A percentile compares a stretch with the other conserved stretches of the same genome.
Conservation (phyloP, 2,329 filamentous ascomycete species). For the Aspergillus sp. region DNA sequence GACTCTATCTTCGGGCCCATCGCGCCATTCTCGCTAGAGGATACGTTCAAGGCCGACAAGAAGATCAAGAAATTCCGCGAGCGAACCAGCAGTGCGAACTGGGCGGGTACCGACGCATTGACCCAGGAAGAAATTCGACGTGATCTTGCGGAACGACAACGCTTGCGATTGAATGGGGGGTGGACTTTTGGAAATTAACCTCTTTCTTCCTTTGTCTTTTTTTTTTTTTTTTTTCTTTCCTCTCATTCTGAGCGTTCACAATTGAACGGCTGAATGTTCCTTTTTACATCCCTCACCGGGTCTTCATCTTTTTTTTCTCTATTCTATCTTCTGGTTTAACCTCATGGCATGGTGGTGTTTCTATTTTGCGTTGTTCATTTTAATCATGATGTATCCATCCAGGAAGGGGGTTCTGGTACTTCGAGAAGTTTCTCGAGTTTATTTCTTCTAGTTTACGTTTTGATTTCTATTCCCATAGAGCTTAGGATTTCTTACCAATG, state of each 20-base stretch:
- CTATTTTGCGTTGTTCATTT: not conserved
- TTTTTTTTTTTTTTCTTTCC: conserved; percentile 22
- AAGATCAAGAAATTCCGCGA: conserved; percentile 87
- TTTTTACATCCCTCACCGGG: not conserved
- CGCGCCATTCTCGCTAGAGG: conserved; percentile 87
- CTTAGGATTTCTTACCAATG: not conserved
- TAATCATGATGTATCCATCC: not conserved
- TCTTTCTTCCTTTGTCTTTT: not conserved
- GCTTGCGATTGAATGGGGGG: conserved; percentile 76
- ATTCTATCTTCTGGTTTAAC: not conserved
- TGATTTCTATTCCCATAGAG: not conserved
- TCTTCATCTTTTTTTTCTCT: not conserved
- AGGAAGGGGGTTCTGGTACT: not conserved
- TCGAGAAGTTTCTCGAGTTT: not conserved
- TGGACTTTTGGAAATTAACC: conserved; percentile 68
- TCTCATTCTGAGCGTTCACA: not conserved
- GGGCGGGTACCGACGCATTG: conserved; percentile 76
- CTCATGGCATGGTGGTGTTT: not conserved
- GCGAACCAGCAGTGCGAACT: conserved; percentile 91
- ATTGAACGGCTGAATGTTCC: not conserved
- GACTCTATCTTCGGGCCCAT: conserved; percentile 94
- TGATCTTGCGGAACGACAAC: conserved; percentile 76
- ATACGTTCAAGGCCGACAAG: conserved; percentile 89
- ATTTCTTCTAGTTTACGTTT: too few species aligned
- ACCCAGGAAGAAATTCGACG: conserved; percentile 84